Evolutionary conservation across 225 moss, liverwort and hornwort genomes (phyloP).

Genomic region (Physcomitrellopsis africana): DNA sequence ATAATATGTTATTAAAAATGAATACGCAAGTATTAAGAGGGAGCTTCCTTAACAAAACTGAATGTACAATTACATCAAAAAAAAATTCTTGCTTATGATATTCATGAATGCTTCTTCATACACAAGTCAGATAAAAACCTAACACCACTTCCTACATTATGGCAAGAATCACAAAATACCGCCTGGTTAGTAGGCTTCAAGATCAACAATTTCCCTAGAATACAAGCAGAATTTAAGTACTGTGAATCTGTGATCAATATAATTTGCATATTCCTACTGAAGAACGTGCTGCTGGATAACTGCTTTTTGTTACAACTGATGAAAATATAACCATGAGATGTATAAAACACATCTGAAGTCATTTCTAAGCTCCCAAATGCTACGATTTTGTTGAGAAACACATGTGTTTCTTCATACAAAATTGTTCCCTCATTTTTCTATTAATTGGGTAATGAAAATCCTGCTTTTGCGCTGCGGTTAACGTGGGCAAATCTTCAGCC

Average conservation of each 20-base stretch:
- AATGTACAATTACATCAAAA: too few species aligned
- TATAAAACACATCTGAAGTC: neutral
- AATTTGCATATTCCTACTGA: neutral
- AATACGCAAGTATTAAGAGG: too few species aligned
- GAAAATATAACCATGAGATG: neutral
- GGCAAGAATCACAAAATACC: too few species aligned
- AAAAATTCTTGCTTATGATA: too few species aligned
- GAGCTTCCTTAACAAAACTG: too few species aligned
- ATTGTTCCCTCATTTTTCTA: neutral
- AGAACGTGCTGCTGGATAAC: neutral
- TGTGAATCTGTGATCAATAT: neutral
- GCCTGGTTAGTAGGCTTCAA: too few species aligned
- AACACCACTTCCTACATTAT: too few species aligned
- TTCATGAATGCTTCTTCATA: too few species aligned
- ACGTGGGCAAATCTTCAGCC: constrained; percentile 25
- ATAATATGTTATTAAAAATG: too few species aligned
- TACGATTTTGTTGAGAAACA: constrained; percentile 14
- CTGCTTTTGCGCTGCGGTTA: constrained; percentile 19
- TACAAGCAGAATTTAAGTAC: too few species aligned
- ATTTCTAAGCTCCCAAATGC: constrained; percentile 18
- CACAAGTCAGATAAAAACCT: too few species aligned
- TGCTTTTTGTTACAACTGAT: constrained; percentile 13
- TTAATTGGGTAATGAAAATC: constrained; percentile 26
- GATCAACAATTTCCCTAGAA: too few species aligned
- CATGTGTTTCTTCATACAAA: constrained; percentile 3